These are phyloP conservation scores for Inga oerstediana DNA, from an alignment of 306 rosid species.

Conservation along the genomic window DNA sequence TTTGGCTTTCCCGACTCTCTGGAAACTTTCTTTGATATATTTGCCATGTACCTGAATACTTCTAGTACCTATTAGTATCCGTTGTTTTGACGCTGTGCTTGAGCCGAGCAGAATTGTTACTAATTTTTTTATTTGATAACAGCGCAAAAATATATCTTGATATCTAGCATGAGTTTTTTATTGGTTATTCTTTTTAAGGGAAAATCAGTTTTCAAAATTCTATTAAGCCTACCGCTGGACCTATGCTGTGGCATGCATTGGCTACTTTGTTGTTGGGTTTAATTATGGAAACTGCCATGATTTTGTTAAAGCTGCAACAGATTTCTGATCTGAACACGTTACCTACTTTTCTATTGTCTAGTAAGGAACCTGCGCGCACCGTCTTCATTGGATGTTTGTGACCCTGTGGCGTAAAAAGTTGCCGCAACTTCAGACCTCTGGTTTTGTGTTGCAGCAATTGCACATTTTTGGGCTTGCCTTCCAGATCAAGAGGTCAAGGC, in stretches of 20 bases:
- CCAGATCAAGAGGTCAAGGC: not conserved
- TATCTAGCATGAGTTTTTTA: not conserved
- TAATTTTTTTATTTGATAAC: slow-evolving; percentile 5
- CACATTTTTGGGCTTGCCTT: not conserved
- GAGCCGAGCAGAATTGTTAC: not conserved
- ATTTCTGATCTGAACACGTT: not conserved
- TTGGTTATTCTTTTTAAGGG: not conserved
- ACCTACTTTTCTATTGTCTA: not conserved
- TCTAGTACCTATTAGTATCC: slow-evolving; percentile 1
- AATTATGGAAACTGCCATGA: not conserved
- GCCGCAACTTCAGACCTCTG: not conserved
- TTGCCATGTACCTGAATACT: slow-evolving; percentile 9
- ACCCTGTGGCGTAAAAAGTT: not conserved
- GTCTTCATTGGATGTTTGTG: not conserved
- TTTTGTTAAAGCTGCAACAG: not conserved
- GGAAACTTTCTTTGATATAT: slow-evolving; percentile 17
- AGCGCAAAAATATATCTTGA: not conserved
- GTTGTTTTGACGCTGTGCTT: not conserved
- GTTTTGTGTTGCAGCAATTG: not conserved
- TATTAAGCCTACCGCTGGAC: not conserved
- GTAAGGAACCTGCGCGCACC: not conserved
- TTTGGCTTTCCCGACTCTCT: slow-evolving; percentile 23
- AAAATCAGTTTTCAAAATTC: not conserved
- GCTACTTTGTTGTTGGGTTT: not conserved
- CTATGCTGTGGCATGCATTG: not conserved